Evolutionary conservation across 164 flowering plant species (phyloP).

Genomic region (Akebia trifoliata): DNA sequence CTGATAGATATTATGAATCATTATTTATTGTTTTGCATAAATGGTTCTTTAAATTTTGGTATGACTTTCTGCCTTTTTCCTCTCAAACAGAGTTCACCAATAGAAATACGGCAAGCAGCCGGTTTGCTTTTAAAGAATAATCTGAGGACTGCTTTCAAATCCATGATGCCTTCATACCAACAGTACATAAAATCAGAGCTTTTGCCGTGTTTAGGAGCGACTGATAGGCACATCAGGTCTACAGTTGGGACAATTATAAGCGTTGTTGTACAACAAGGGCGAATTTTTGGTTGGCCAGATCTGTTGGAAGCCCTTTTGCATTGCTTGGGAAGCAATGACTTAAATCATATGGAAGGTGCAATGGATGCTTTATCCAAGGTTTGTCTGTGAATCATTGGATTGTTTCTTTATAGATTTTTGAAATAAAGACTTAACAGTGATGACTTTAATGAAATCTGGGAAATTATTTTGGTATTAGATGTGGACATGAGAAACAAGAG

Average conservation of each 20-base stretch:
- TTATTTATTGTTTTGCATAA: too few species aligned
- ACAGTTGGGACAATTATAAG: constrained; percentile 90
- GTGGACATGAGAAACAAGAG: background rate
- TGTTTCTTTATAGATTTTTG: background rate
- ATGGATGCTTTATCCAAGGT: constrained; percentile 99
- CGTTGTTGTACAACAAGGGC: constrained; percentile 73
- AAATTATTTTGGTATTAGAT: background rate
- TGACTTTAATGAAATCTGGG: background rate
- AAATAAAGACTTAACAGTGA: too few species aligned
- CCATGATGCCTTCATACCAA: constrained; percentile 63
- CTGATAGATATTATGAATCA: too few species aligned
- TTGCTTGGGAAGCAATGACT: constrained; percentile 81
- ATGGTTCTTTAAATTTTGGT: too few species aligned
- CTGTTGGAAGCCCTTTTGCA: constrained; percentile 76
- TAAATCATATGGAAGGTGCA: constrained; percentile 97
- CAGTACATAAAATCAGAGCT: constrained; percentile 84
- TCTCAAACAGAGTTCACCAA: constrained; percentile 59
- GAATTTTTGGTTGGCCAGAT: constrained; percentile 83
- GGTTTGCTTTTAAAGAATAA: constrained; percentile 91
- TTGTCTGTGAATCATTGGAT: background rate
- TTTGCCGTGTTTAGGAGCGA: constrained; percentile 86
- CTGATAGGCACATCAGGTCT: constrained; percentile 84
- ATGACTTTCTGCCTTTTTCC: constrained; percentile 1
- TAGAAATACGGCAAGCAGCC: constrained; percentile 95
- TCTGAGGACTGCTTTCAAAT: constrained; percentile 53